Conservation (phyloP, 306 rosid species). For the Ziziphus jujuba region DNA sequence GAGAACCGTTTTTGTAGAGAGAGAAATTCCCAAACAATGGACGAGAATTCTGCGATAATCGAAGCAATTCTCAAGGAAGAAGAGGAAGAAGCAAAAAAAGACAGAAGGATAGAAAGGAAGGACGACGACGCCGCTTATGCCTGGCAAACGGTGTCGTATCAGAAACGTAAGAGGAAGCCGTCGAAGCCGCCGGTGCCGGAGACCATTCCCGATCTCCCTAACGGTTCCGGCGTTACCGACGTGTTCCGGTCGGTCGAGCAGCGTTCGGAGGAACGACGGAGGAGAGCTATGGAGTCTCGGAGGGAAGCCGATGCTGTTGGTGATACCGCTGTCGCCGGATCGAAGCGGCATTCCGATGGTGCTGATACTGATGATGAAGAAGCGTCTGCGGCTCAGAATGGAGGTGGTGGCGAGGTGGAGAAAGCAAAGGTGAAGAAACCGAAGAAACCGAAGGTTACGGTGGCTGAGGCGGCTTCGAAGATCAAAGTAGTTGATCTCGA, state of each 20-base stretch:
- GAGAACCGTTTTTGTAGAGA: not conserved
- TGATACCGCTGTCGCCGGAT: conserved; percentile 24
- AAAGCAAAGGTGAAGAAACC: conserved; percentile 47
- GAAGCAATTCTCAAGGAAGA: conserved; percentile 57
- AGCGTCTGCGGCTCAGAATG: conserved; percentile 23
- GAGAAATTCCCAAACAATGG: conserved; percentile 31
- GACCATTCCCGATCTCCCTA: conserved; percentile 7
- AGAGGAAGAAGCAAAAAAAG: conserved; percentile 37
- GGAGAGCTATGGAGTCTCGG: conserved; percentile 33
- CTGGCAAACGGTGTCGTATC: conserved; percentile 65
- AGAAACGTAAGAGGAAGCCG: conserved; percentile 44
- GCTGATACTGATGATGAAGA: conserved; percentile 33
- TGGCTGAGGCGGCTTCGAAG: conserved; percentile 58
- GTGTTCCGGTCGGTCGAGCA: conserved; percentile 46
- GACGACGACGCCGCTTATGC: conserved; percentile 14
- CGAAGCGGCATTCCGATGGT: conserved; percentile 45
- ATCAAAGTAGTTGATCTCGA: conserved; percentile 50
- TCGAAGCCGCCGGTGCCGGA: conserved; percentile 25
- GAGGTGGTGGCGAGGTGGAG: conserved; percentile 32
- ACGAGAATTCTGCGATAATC: conserved; percentile 63
- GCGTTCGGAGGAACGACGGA: conserved; percentile 55
- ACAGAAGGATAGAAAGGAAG: conserved; percentile 2
- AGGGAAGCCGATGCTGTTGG: conserved; percentile 13
- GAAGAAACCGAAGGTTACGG: conserved; percentile 57
- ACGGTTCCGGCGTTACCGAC: conserved; percentile 17